Evolutionary conservation across 805 yeast species (phyloP), one percentile per base, ranked within the genome.

Genomic region (Saccharomycopsis microspora): DNA sequence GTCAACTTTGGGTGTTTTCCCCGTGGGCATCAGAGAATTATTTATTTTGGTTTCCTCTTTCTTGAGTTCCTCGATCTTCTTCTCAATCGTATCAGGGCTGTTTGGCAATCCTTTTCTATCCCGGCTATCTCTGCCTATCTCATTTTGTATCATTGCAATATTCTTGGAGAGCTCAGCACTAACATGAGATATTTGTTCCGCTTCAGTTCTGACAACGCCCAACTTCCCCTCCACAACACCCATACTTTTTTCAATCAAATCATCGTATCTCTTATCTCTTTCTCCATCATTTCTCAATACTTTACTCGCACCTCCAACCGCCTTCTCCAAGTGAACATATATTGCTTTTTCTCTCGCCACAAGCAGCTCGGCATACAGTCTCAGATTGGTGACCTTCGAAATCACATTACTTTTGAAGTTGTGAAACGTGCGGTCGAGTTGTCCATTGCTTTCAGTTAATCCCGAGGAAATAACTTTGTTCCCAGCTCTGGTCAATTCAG

Each of bases 1-100:
- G 7, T 31, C 9, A 9, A 39, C 10, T 42, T 49, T 52, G 5
- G 65, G 65, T 1, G 64, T 61, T 30, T 61, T 61, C 2, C 64
- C 64, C 1, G 63, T 59, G 3, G 65, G 61, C 8, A 61, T 35
- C 3, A 56, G 46, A 9, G 54, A 47, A 34, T 51, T 54, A 32
- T 55, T 55, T 11, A 61, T 56, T 40, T 57, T 58, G 2, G 42
- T 35, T 34, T 61, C 60, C 31, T 61, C 61, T 27, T 42, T 39
- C 30, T 55, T 60, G 11, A 61, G 46, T 5, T 60, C 61, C 27
- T 45, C 38, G 28, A 60, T 50, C 33, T 61, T 35, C 28, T 54
- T 45, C 5, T 46, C 29, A 4, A 52, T 46, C 5, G 34, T 39
- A 3, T 6, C 5, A 35, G 52, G 47, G 41, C 55, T 52, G 39